Conservation (phyloP, 1,139 yeast species). For the Magnusiomyces tetraspermus region DNA sequence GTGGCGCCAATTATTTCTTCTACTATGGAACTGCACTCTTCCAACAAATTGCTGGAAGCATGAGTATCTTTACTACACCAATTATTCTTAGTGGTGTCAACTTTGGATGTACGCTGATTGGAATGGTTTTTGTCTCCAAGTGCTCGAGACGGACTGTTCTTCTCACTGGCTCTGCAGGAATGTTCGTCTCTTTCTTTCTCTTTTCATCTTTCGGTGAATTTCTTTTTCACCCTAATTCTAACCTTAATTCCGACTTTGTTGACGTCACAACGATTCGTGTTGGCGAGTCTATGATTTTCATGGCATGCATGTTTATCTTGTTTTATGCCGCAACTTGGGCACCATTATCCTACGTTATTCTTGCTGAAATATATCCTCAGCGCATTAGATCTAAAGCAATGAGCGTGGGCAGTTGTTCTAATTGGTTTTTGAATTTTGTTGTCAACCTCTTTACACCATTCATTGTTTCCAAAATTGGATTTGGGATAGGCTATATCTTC, state of each 20-base stretch:
- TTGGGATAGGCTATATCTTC: slow-evolving; percentile 66
- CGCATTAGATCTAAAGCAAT: slow-evolving; percentile 73
- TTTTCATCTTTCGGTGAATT: slow-evolving; percentile 58
- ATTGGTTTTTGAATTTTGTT: slow-evolving; percentile 72
- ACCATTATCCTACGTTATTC: slow-evolving; percentile 67
- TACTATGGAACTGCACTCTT: slow-evolving; percentile 72
- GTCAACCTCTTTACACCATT: slow-evolving; percentile 62
- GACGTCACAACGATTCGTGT: slow-evolving; percentile 32
- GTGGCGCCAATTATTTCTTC: slow-evolving; percentile 75
- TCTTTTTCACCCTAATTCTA: slow-evolving; percentile 20
- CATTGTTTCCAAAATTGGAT: slow-evolving; percentile 56
- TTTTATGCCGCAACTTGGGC: slow-evolving; percentile 85
- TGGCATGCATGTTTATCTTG: slow-evolving; percentile 69
- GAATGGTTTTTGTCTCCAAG: slow-evolving; percentile 55
- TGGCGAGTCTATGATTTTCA: slow-evolving; percentile 68
- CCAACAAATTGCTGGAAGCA: slow-evolving; percentile 56
- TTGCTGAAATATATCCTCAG: slow-evolving; percentile 69
- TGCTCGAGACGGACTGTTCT: slow-evolving; percentile 64
- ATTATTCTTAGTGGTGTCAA: slow-evolving; percentile 71
- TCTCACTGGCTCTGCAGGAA: slow-evolving; percentile 52
- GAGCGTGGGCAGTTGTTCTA: slow-evolving; percentile 63
- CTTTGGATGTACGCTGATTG: slow-evolving; percentile 62
- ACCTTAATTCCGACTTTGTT: slow-evolving; percentile 14
- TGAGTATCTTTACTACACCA: slow-evolving; percentile 57
- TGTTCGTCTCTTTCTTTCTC: slow-evolving; percentile 55